phyloP scores from a whole-genome alignment of 495 filamentous ascomycete species.

The Cercophora samala region DNA sequence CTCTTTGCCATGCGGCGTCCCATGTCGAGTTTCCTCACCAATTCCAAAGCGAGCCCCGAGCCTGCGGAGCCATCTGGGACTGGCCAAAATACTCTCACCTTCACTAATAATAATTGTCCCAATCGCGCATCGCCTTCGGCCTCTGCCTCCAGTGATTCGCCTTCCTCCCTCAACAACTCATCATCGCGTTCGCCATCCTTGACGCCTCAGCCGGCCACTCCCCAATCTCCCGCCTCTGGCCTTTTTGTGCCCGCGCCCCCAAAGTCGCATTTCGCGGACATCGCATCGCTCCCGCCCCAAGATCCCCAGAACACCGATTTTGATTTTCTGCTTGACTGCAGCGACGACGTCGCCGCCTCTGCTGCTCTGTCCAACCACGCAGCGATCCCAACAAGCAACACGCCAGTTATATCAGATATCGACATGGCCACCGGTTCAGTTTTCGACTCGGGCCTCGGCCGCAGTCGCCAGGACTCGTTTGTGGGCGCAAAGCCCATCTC shows the following conservation, averaged over 20 bases:
- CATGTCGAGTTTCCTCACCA: conserved; percentile 29
- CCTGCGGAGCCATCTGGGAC: conserved; percentile 18
- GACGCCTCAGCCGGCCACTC: conserved; percentile 42
- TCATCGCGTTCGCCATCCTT: conserved; percentile 35
- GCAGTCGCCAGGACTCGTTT: conserved; percentile 69
- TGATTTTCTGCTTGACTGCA: conserved; percentile 34
- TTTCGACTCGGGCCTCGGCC: conserved; percentile 53
- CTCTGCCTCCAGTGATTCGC: conserved; percentile 27
- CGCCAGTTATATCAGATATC: conserved; percentile 35
- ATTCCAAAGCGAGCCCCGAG: conserved; percentile 30
- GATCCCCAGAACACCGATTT: conserved; percentile 35
- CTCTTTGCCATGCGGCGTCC: conserved; percentile 30
- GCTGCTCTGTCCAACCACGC: conserved; percentile 4
- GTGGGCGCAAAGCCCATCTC: conserved; percentile 83
- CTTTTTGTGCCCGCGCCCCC: conserved; percentile 29
- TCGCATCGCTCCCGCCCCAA: conserved; percentile 8
- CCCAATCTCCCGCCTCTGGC: conserved; percentile 32
- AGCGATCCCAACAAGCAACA: conserved; percentile 16
- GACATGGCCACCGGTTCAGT: conserved; percentile 61
- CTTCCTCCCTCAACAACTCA: conserved; percentile 36
- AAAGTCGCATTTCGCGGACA: conserved; percentile 33
- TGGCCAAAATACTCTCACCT: neutral
- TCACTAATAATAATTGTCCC: conserved; percentile 5
- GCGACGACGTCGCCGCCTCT: conserved; percentile 18
- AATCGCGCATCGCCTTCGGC: conserved; percentile 33